Percentiles rank a stretch among this genome's conserved stretches.
Conservation (phyloP, 2,329 filamentous ascomycete species). For the Ceratocystis smalleyi region DNA sequence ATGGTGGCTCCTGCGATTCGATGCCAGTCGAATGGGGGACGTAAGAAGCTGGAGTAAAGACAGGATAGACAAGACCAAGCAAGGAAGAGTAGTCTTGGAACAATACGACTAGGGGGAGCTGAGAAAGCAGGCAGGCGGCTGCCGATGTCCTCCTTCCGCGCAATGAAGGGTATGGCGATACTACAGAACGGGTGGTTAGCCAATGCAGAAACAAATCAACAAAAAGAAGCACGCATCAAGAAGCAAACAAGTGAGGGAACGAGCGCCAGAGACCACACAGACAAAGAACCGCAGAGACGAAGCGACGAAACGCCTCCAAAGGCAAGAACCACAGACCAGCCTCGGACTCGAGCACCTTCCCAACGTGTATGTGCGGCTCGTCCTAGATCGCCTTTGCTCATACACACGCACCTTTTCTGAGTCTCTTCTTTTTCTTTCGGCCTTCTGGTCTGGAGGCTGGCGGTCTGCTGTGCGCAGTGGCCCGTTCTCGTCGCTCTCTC, state of each 20-base stretch:
- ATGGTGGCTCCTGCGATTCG: slow-evolving; percentile 4
- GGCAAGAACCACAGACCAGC: neutral
- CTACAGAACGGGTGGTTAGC: neutral
- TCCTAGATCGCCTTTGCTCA: neutral
- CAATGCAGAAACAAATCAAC: neutral
- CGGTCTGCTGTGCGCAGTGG: neutral
- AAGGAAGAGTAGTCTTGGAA: neutral
- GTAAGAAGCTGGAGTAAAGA: slow-evolving; percentile 5
- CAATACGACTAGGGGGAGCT: neutral
- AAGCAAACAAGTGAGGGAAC: neutral
- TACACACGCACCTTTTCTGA: neutral
- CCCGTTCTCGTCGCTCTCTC: neutral
- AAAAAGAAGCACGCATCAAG: neutral
- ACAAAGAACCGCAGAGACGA: neutral
- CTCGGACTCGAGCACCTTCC: neutral
- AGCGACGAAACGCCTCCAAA: neutral
- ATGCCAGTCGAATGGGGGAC: slow-evolving; percentile 6
- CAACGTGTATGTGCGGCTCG: slow-evolving; percentile 1
- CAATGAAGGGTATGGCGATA: neutral
- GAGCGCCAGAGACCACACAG: neutral
- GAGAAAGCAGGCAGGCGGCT: neutral
- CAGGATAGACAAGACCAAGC: neutral
- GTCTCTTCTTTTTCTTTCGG: neutral
- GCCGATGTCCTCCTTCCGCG: too few relatives aligned
- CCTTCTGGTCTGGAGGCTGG: neutral